Evolutionary conservation across 2,329 filamentous ascomycete species (phyloP), one percentile per base, ranked within the genome.

Genomic region (Cladosporium halotolerans): DNA sequence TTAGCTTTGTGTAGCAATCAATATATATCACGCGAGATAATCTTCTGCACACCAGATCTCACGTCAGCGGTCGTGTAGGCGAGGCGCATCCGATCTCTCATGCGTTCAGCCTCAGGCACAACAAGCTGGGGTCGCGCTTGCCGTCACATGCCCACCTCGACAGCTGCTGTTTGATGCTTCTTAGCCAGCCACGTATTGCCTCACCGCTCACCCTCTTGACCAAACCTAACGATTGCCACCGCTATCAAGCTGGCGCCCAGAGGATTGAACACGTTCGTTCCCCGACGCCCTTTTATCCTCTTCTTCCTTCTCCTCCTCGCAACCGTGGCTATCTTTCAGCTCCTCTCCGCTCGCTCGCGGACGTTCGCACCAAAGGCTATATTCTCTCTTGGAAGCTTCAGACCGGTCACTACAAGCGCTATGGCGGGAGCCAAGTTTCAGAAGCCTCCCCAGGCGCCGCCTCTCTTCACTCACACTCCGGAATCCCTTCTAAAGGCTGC

Each of bases 381-480:
- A n/a, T 63, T 66, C 54, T 53, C 50, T 23, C 32, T 46, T 28
- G 43, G 45, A 46, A 53, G 38, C 51, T 55, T 11, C 57, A 53
- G 66, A 47, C 70, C 74, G 44, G 62, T 76, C 65, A 72, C 73
- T 59, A 83, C 77, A 60, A 60, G 60, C 45, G 79, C 70, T 66
- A 88, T 88, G 84, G 82, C 80, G 60, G 78, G 81, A 56, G 71
- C 78, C 60, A 80, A 83, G 70, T 89, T 86, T 72, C 79, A 79
- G 69, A 85, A 79, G 66, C 88, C 88, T 58, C 88, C 88, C 2
- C 88, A 92, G 75, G 77, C 84, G 39, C 88, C 88, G 54, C 87
- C 88, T 52, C 78, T 83, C 66, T 93, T 92, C 73, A 88, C 80
- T 3, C 85, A 84, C 61, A 90, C 86, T 44, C 81, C 85, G 58